Percentiles rank a stretch among this genome's conserved stretches.
These are phyloP conservation scores for Punctularia strigosozonata DNA, from an alignment of 768 basidiomycete species.

Conservation along the genomic window DNA sequence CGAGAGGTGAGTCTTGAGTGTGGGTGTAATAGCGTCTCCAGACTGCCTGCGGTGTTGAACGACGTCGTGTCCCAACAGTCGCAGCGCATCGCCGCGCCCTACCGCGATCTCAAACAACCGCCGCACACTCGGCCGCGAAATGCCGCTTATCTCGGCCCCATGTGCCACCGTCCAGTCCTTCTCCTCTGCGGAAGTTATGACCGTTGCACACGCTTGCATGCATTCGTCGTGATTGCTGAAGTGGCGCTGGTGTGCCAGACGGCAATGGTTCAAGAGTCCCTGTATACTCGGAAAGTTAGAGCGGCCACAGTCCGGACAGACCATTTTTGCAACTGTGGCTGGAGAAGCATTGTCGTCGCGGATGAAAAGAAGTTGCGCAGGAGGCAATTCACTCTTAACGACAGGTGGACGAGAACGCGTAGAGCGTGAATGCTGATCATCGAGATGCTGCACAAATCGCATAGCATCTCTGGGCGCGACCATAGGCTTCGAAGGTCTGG, in stretches of 20 bases:
- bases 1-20: constrained; percentile 25
- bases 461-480: no score
- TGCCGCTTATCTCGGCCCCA: constrained; percentile 28
- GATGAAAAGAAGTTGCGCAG: constrained; percentile 31
- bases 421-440: no score
- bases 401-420: no score
- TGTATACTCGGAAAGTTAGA: constrained; percentile 39
- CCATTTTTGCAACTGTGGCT: constrained; percentile 23
- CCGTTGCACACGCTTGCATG: constrained; percentile 30
- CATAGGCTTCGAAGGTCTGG: no score
- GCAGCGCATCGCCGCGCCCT: constrained; percentile 18
- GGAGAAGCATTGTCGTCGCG: constrained; percentile 19
- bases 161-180: constrained; percentile 21
- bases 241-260: constrained; percentile 33
- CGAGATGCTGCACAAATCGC: no score
- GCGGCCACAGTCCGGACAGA: constrained; percentile 31
- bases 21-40: background rate
- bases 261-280: constrained; percentile 40
- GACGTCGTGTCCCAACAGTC: constrained; percentile 5
- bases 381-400: no score
- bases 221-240: constrained; percentile 42
- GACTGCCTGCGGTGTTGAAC: background rate
- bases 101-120: constrained; percentile 40
- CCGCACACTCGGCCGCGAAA: constrained; percentile 32
- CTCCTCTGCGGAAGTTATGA: constrained; percentile 21